Base-by-base conservation (phyloP, 192 early-diverging fungal species). In the Gonapodya sp. region DNA sequence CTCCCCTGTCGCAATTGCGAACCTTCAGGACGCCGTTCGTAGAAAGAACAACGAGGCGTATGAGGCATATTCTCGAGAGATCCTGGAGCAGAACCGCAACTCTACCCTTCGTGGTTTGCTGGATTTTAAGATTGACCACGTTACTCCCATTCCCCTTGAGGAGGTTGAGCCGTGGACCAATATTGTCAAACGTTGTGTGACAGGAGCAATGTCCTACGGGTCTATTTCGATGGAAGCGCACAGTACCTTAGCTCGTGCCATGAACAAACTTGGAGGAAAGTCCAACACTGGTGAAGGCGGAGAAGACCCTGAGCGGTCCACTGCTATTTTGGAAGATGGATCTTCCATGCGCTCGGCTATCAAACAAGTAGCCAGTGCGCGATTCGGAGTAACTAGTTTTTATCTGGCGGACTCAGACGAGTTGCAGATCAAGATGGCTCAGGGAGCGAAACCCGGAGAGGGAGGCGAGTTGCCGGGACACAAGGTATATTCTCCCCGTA, bases 391-490 rank as follows among this genome's bases (percentile, higher is more conserved):
- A 0, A 99, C 97, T 74, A 93, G 92, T 80, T 95, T 91, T 84
- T 99, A 99, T 83, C 90, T 98, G 36, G 90, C 95, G 0, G 95
- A 99, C 84, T 91, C 96, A 0, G 95, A 99, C 81, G 96, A 99
- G 87, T 90, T 99, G 31, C 97, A 99, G 84, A 99, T 99, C 91
- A 99, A 99, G 90, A 95, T 99, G 93, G 97, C 97, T 1, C 97
- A 99, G 86, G 97, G 97, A 79, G 97, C 97, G 73, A 99, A 98
- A 87, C 95, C 97, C 24, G 97, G 97, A 75, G 96, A 99, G 88
- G 96, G 97, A 81, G 97, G 96, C 87, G 92, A 95, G 87, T 84
- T 93, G 73, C 92, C 90, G 82, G 90, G 90, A 24, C 85, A 91
- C 86, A 90, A 90, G 82, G 89, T 90, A 36, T 78, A 81, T 64